Conservation (phyloP, 2,329 filamentous ascomycete genomes). For the Colletotrichum lentis region DNA sequence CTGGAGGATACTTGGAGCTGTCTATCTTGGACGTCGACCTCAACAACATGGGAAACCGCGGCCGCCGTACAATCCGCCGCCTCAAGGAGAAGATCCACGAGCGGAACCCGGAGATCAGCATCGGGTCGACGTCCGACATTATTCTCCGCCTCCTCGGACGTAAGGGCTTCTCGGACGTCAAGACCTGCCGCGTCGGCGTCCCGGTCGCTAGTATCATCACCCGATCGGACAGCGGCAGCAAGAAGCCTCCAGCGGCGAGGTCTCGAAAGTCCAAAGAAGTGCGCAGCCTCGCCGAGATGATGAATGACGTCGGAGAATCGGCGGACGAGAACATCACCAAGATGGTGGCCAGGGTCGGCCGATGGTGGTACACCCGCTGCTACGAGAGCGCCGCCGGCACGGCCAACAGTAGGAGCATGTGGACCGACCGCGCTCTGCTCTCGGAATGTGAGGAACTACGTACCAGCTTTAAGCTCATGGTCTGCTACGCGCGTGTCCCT, state of each 20-base stretch:
- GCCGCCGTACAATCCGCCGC: slow-evolving; percentile 72
- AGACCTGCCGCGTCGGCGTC: slow-evolving; percentile 79
- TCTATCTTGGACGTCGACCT: slow-evolving; percentile 81
- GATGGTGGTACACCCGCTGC: slow-evolving; percentile 96
- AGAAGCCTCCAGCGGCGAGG: slow-evolving; percentile 24
- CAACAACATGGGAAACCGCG: slow-evolving; percentile 80
- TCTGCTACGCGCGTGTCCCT: slow-evolving; percentile 89
- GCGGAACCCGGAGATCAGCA: slow-evolving; percentile 65
- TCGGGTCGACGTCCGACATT: slow-evolving; percentile 67
- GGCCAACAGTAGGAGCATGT: slow-evolving; percentile 69
- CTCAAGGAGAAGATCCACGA: slow-evolving; percentile 76
- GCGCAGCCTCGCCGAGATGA: slow-evolving; percentile 73
- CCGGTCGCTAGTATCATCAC: slow-evolving; percentile 69
- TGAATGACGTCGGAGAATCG: slow-evolving; percentile 72
- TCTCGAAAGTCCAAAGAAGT: slow-evolving; percentile 52
- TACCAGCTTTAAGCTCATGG: slow-evolving; percentile 88
- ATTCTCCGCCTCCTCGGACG: slow-evolving; percentile 73
- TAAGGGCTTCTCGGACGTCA: slow-evolving; percentile 75
- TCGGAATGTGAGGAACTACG: slow-evolving; percentile 86
- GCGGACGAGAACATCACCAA: slow-evolving; percentile 88
- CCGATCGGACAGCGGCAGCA: slow-evolving; percentile 41
- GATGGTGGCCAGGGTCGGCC: slow-evolving; percentile 88
- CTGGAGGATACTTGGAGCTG: slow-evolving; percentile 81
- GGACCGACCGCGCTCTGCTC: slow-evolving; percentile 77
- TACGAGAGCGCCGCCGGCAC: slow-evolving; percentile 76